phyloP scores from a whole-genome alignment of 345 rosid genomes.

The Eucalyptus marginata region DNA sequence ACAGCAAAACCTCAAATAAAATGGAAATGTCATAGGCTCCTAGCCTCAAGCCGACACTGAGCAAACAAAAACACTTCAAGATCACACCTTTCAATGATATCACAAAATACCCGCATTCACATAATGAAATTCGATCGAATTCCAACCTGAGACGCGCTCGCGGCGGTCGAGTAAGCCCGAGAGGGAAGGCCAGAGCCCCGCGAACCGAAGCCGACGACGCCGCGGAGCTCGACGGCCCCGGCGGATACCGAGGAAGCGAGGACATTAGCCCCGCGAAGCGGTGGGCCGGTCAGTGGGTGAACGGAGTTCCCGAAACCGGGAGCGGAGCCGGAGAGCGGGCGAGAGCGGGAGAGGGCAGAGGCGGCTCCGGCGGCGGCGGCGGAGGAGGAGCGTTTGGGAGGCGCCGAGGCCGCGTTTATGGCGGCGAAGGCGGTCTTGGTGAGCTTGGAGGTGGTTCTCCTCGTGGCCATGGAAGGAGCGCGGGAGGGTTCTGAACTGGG shows the following conservation, averaged over 20 bases:
- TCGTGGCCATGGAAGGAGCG: neutral
- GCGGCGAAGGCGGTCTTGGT: neutral
- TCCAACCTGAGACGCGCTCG: neutral
- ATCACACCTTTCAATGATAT: neutral
- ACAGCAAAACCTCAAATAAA: too few species aligned
- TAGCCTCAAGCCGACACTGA: neutral
- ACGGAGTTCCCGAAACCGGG: neutral
- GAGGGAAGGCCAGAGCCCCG: neutral
- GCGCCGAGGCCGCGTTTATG: neutral
- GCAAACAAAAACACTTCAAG: neutral
- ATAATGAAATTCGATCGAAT: neutral
- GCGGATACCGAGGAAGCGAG: neutral
- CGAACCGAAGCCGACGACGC: neutral
- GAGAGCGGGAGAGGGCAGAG: neutral
- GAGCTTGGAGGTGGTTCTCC: neutral
- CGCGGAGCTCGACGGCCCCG: neutral
- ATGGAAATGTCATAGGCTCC: neutral
- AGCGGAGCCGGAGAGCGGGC: neutral
- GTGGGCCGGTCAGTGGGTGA: fast-evolving
- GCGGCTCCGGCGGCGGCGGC: neutral
- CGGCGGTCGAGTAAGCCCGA: neutral
- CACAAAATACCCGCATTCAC: too few species aligned
- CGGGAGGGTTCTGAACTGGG: neutral
- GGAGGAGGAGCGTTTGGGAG: neutral
- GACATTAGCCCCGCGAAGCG: neutral